phyloP scores from a whole-genome alignment of 768 basidiomycete species.

The Tricholomella constricta region DNA sequence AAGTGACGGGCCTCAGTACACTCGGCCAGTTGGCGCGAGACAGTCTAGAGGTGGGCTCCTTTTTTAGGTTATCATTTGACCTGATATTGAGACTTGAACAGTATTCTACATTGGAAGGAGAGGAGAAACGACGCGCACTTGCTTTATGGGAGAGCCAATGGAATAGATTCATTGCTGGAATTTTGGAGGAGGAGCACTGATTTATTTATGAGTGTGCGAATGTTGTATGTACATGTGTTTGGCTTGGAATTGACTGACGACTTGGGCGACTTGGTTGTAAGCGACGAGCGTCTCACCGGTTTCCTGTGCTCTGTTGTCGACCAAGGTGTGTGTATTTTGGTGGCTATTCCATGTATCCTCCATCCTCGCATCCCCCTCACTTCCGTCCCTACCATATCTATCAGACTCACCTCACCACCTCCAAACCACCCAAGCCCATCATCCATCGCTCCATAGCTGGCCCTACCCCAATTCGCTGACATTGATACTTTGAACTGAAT shows the following conservation, averaged over 20 bases:
- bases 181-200: slow-evolving; percentile 4
- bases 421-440: slow-evolving; percentile 45
- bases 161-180: slow-evolving; percentile 14
- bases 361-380: slow-evolving; percentile 65
- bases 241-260: not conserved
- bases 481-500: slow-evolving; percentile 48
- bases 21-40: slow-evolving; percentile 65
- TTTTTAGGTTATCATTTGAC: not conserved
- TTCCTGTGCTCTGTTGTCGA: not conserved
- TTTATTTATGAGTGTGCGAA: not conserved
- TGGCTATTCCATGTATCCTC: slow-evolving; percentile 36
- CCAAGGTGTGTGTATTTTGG: slow-evolving; percentile 28
- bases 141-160: slow-evolving; percentile 17
- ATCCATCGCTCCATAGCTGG: slow-evolving; percentile 41
- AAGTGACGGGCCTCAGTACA: slow-evolving; percentile 63
- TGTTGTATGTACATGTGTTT: slow-evolving; percentile 15
- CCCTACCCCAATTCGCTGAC: slow-evolving; percentile 39
- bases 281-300: not conserved
- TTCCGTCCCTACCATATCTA: slow-evolving; percentile 49
- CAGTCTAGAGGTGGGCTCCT: slow-evolving; percentile 54
- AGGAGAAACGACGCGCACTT: slow-evolving; percentile 48
- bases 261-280: not conserved
- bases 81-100: slow-evolving; percentile 21
- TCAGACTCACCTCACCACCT: slow-evolving; percentile 47
- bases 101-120: slow-evolving; percentile 52